Conservation (phyloP, 257 asterid genomes). For the Lycium barbarum region DNA sequence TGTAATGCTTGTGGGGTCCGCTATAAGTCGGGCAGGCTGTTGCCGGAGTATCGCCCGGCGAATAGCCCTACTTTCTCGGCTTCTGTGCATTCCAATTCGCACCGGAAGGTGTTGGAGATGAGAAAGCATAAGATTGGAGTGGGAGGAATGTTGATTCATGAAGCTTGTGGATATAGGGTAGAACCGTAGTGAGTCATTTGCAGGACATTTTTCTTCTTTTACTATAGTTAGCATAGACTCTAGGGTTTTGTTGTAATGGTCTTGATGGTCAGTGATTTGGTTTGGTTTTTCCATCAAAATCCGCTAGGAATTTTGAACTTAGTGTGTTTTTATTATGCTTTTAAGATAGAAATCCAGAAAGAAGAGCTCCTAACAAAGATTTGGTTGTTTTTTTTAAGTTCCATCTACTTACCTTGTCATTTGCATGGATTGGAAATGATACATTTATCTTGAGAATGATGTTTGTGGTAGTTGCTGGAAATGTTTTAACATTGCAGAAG, state of each 20-base stretch:
- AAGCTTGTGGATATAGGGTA: constrained; percentile 64
- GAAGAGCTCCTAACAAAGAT: constrained; percentile 29
- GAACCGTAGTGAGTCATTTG: constrained; percentile 51
- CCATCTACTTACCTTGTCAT: constrained; percentile 4
- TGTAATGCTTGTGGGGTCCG: constrained; percentile 96
- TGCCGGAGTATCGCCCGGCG: constrained; percentile 94
- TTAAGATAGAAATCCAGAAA: constrained; percentile 33
- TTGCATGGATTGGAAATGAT: constrained; percentile 27
- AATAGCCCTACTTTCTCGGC: constrained; percentile 77
- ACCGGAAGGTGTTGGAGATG: constrained; percentile 87
- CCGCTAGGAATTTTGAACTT: constrained; percentile 45
- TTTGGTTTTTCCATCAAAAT: constrained; percentile 41
- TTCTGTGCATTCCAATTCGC: constrained; percentile 78
- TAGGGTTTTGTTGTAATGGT: constrained; percentile 49
- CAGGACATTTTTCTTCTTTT: constrained; percentile 20
- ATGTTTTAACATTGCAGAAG: not conserved
- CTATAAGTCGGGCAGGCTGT: constrained; percentile 81
- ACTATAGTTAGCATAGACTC: constrained; percentile 51
- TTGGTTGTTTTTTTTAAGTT: constrained; percentile 29
- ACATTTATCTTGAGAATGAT: constrained; percentile 10
- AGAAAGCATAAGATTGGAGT: constrained; percentile 62
- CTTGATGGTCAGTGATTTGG: constrained; percentile 44
- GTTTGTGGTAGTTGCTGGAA: constrained; percentile 16
- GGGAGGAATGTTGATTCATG: constrained; percentile 48
- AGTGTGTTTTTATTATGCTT: constrained; percentile 38